Percentiles rank a stretch among this genome's conserved stretches.
Conservation (phyloP, 106 monocot genomes). For the Platanthera guangdongensis region DNA sequence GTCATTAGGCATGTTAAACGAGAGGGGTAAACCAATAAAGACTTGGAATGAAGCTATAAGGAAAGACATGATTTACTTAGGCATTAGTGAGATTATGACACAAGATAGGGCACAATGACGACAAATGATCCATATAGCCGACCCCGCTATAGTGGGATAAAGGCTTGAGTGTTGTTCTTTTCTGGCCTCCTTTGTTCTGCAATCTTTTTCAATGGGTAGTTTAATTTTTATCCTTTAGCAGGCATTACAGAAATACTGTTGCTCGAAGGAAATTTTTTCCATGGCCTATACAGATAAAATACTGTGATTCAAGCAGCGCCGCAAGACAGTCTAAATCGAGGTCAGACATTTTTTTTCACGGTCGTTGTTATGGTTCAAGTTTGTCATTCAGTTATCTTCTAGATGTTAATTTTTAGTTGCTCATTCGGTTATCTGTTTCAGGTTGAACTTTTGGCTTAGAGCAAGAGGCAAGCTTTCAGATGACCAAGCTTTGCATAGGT, state of each 20-base stretch:
- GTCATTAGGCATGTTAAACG: too few relatives aligned
- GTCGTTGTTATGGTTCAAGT: background rate
- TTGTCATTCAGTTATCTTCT: background rate
- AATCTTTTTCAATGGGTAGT: too few relatives aligned
- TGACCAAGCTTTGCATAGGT: slow-evolving; percentile 89
- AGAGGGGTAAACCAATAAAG: too few relatives aligned
- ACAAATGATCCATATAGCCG: too few relatives aligned
- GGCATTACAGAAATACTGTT: slow-evolving; percentile 49
- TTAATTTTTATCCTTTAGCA: slow-evolving; percentile 11
- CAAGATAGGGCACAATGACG: too few relatives aligned
- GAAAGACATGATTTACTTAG: too few relatives aligned
- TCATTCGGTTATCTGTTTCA: slow-evolving; percentile 17
- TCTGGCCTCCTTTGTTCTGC: too few relatives aligned
- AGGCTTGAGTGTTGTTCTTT: too few relatives aligned
- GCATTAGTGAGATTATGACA: too few relatives aligned
- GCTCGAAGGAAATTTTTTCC: slow-evolving; percentile 45
- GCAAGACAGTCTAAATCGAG: slow-evolving; percentile 34
- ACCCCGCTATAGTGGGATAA: too few relatives aligned
- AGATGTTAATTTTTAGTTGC: background rate
- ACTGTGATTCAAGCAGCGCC: slow-evolving; percentile 33
- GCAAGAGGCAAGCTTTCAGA: slow-evolving; percentile 81
- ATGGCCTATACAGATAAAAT: slow-evolving; percentile 26
- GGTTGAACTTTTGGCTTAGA: slow-evolving; percentile 78
- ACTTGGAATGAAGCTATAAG: too few relatives aligned
- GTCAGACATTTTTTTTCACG: slow-evolving; percentile 13